A percentile compares a stretch with the other conserved stretches of the same genome.
Conservation (phyloP, 208 protist genomes). For the Trypanosomatidae sp. region DNA sequence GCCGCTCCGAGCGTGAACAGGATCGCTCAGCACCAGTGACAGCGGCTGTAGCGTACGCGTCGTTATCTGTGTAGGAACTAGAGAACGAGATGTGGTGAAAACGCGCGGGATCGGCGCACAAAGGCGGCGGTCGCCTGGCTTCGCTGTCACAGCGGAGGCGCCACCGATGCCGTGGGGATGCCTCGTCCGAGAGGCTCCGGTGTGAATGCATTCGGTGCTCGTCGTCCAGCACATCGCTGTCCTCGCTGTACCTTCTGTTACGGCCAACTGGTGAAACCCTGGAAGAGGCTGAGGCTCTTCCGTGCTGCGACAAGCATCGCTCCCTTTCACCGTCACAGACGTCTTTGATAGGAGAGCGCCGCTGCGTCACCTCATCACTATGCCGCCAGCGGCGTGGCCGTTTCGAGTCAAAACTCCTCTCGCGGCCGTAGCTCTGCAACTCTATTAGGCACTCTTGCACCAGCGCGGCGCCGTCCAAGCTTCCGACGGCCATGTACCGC, state of each 20-base stretch:
- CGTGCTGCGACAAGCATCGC: background rate
- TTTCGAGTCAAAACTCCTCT: background rate
- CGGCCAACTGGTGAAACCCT: background rate
- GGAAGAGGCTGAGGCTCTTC: background rate
- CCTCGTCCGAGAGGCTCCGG: background rate
- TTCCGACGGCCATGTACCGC: background rate
- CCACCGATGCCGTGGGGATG: background rate
- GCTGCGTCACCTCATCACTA: background rate
- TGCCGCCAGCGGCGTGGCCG: background rate
- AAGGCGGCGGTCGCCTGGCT: background rate
- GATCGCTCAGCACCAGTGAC: background rate
- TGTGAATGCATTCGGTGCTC: background rate
- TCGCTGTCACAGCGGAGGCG: background rate
- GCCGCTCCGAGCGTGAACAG: background rate
- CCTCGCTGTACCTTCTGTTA: background rate
- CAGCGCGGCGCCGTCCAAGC: conserved; percentile 20
- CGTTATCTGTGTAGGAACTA: background rate
- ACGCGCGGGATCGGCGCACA: background rate
- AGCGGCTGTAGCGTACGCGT: background rate
- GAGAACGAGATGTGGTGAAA: conserved; percentile 1
- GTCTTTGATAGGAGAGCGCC: background rate
- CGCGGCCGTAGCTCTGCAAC: background rate
- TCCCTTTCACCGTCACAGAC: background rate
- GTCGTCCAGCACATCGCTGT: background rate
- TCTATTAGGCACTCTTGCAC: conserved; percentile 21